Percentiles rank a stretch among this genome's conserved stretches.
Evolutionary conservation across 2,329 filamentous ascomycete genomes (phyloP).

Genomic region (Epichloe festucae): DNA sequence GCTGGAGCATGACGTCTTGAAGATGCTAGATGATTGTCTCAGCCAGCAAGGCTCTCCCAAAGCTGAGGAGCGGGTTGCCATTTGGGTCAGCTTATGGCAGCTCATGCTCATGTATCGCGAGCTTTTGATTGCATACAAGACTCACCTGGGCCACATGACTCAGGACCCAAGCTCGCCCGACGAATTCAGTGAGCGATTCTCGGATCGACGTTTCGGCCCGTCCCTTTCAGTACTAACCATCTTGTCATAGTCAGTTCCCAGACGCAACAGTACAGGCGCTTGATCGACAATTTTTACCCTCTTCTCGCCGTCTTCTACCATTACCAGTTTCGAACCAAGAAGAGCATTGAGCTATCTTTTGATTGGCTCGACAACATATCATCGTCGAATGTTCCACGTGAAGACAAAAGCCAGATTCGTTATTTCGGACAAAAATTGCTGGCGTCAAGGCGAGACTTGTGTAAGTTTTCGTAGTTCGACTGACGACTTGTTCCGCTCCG

Average conservation of each 20-base stretch:
- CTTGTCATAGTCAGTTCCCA: constrained; percentile 9
- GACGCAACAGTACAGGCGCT: constrained; percentile 13
- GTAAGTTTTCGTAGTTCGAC: constrained; percentile 14
- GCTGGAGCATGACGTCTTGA: constrained; percentile 27
- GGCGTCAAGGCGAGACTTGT: constrained; percentile 21
- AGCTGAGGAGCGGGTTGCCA: constrained; percentile 26
- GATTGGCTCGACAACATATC: constrained; percentile 23
- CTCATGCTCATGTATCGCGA: constrained; percentile 36
- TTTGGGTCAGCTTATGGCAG: constrained; percentile 38
- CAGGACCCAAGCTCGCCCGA: constrained; percentile 11
- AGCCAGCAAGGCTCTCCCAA: constrained; percentile 25
- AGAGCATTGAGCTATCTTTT: constrained; percentile 25
- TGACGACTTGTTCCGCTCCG: not conserved
- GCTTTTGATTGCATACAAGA: constrained; percentile 20
- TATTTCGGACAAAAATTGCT: constrained; percentile 19
- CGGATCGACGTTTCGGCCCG: not conserved
- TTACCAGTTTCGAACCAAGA: constrained; percentile 28
- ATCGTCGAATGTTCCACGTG: constrained; percentile 13
- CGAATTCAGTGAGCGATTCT: constrained; percentile 4
- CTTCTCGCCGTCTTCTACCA: constrained; percentile 27
- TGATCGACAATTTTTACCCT: constrained; percentile 24
- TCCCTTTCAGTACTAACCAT: not conserved
- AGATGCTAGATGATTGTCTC: constrained; percentile 26
- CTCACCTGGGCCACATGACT: constrained; percentile 14
- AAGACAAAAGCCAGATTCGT: constrained; percentile 16